Base-by-base conservation (phyloP, 225 moss, liverwort and hornwort species). In the Thuidium tamariscinum region DNA sequence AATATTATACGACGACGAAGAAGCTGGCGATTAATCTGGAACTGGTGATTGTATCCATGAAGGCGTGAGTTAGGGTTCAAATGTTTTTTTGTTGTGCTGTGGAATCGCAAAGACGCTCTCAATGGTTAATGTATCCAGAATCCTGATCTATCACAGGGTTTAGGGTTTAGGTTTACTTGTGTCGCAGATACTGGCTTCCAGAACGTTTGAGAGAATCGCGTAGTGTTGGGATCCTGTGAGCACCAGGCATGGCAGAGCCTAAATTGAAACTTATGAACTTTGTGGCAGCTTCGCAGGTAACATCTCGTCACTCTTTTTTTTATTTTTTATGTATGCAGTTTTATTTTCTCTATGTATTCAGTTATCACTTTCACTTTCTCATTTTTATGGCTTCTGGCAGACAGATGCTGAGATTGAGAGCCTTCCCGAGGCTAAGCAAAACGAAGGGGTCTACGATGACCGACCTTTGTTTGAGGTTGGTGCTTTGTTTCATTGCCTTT, bases 241-340 rank as follows among this genome's bases (percentile, higher is more conserved):
- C 59, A 72, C 14, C 52, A 68, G 88, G 48, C 78, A 94, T 94
- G 94, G 94, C 89, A 42, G 94, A 92, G 83, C 92, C 92, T 56
- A 92, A 93, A 71, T 74, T 94, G 91, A 93, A 93, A 75, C 94
- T 94, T 77, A 87, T 94, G 68, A 91, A 94, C 87, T 94, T 94
- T 74, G 94, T 94, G 66, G 41, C 93, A 19, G 94, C 92, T 54
- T 89, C 91, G 37, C 91, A 92, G 92, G 94, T 92, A 91, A 66
- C 37, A 41, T 75, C 16, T 85, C 56, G 34, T 59, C 66, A 30
- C 37, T 51, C 60, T 68, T 46, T 30, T 77, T 52, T 51, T 29
- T 55, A 13, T 77, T 52, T 51, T 29, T 55, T 10, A 11, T 11
- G 19, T 77, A 14, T 48, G 34, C n/a, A 37, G 19, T 81, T 46